Base-by-base conservation (phyloP, 495 filamentous ascomycete genomes). In the Xylaria acuta region DNA sequence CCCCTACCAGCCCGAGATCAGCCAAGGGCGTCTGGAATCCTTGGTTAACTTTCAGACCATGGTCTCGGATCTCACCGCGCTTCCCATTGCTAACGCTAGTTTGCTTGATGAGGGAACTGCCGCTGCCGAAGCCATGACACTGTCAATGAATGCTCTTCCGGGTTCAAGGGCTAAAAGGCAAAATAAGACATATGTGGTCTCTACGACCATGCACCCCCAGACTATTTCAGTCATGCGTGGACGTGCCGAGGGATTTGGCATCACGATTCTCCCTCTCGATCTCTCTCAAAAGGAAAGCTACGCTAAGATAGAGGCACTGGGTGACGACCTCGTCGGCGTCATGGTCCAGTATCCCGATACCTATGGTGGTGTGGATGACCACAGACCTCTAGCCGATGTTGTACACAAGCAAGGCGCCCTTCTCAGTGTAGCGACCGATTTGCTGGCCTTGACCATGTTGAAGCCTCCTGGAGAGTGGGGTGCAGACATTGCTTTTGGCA, bases 1-100 rank as follows among this genome's bases (percentile, higher is more conserved):
- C 0, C 96, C 96, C 34, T 99, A 99, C 81, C 96, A 99, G 80
- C 95, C 96, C 3, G 96, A 99, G 83, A 98, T 99, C 85, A 97
- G 94, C 77, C 96, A 99, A 82, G 96, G 92, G 41, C 92, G 94
- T 53, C 82, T 97, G 73, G 97, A 98, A 85, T 97, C 95, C 8
- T 84, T 99, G 51, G 85, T 99, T 56, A 99, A 99, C 84, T 99
- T 97, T 82, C 96, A 99, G 87, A 99, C 96, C 16, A 80, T 99
- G 82, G 92, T 97, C 7, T 90, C 92, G 8, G 96, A 99, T 77
- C 85, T 99, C 59, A 99, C 96, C 0, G 93, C 87, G 9, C 88
- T 99, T 41, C 89, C 94, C 18, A 94, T 99, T 75, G 88, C 97
- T 71, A 99, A 98, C 86, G 96, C 97, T 71, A 97, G 94, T 20